Base-by-base conservation (phyloP, 441 rosid genomes). In the Geranium incanum region DNA sequence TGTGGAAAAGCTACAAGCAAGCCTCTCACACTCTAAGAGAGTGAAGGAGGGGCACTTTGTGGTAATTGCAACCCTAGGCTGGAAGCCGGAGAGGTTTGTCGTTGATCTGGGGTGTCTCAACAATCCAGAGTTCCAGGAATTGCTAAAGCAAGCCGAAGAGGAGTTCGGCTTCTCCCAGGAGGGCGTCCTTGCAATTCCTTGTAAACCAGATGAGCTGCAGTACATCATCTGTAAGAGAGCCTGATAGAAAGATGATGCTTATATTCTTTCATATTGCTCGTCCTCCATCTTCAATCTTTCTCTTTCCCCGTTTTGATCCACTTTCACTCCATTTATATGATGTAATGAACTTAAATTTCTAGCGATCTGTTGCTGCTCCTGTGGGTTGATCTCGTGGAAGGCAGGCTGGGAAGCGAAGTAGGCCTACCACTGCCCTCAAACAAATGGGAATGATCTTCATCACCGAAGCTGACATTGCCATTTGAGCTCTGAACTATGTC, bases 151-250 rank as follows among this genome's bases (percentile, higher is more conserved):
- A 48, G 85, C 81, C 0, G 72, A 67, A 50, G 84, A 78, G 19
- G 88, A 81, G 76, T 81, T 72, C 8, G 81, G 83, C 6, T 78
- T 78, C 68, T 23, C 75, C 3, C 85, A 81, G 36, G 57, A 48
- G n/a, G 57, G 57, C 57, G 16, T 48, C 15, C 84, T 89, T 16
- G 80, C 82, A 23, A 76, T 89, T 39, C 95, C 97, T 12, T 87
- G 93, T 69, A 86, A 67, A 70, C 91, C 97, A 1, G 90, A 85
- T 74, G 91, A 86, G 75, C 66, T 89, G 66, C 77, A 87, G 79
- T 83, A 59, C 80, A 78, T 90, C 68, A 15, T 48, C n/a, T 48
- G 57, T 48, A 48, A 48, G 57, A 48, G 57, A 48, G n/a, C 57
- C 16, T 11, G 57, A 48, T 48, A 12, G 57, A 45, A 45, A 45